Base-by-base conservation (phyloP, 306 rosid species). In the Ormosia emarginata region DNA sequence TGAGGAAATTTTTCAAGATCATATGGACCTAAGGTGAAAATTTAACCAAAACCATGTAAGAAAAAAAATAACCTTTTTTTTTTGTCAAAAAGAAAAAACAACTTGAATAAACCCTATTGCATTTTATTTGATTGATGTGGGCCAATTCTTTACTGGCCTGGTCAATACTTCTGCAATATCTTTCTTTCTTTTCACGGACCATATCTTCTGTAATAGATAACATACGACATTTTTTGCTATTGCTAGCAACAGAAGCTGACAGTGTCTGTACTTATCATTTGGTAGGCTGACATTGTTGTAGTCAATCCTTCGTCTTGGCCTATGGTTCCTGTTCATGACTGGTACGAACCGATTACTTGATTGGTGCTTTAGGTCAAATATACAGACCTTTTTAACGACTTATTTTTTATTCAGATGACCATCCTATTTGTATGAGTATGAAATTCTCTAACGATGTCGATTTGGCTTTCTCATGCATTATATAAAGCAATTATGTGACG, bases 281-380 rank as follows among this genome's bases (percentile, higher is more conserved):
- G 75, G 74, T 72, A 91, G 97, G 98, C 97, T 83, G 98, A 92
- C 86, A 70, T 94, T 85, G 85, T 92, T 74, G 93, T 92, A 17
- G 75, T 94, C 79, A 86, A 92, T 84, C 93, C 98, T 71, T 91
- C 90, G 43, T 39, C 71, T 32, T 94, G 97, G 98, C 2, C 90
- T 12, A 92, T 91, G 98, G 90, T 85, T 82, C 98, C 94, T 58
- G 85, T 90, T 82, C 97, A 89, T 79, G 98, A 94, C 84, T 83
- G 93, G 98, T 91, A 71, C 24, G 83, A 62, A 77, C 75, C 69
- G 14, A 56, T 32, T 83, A 47, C 78, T 30, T 57, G 1, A 41
- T 52, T 57, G 47, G 10, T 74, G 78, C 33, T 71, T 67, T 32
- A 71, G 41, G 39, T 61, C 36, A 53, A 53, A 33, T 61, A 14